Evolutionary conservation across 169 alveolate species (phyloP).

Genomic region (Fabrea salina): DNA sequence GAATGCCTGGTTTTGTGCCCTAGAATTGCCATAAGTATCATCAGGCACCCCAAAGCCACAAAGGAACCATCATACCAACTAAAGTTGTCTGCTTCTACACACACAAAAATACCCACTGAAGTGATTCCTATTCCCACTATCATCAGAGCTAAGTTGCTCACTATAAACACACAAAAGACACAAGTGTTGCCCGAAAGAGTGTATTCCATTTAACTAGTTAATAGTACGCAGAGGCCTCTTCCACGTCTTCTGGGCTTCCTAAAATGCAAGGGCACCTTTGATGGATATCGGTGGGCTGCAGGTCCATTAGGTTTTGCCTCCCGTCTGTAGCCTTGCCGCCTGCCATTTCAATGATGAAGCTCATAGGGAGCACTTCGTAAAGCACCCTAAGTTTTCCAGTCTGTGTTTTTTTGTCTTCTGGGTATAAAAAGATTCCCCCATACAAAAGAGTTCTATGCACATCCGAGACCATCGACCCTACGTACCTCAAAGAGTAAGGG

Average conservation of each 20-base stretch:
- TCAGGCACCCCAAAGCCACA: background rate
- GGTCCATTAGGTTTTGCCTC: slow-evolving; percentile 51
- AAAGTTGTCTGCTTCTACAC: background rate
- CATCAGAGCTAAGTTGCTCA: background rate
- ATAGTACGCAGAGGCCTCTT: slow-evolving; percentile 1
- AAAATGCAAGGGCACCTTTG: slow-evolving; percentile 61
- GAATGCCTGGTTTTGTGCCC: background rate
- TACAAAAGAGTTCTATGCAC: slow-evolving; percentile 68
- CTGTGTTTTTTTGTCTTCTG: slow-evolving; percentile 59
- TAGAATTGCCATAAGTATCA: background rate
- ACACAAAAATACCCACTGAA: slow-evolving; percentile 6
- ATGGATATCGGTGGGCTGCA: slow-evolving; percentile 57
- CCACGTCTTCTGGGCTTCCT: slow-evolving; percentile 57
- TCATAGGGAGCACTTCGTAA: slow-evolving; percentile 81
- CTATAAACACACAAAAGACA: background rate
- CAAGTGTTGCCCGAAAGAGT: slow-evolving; percentile 2
- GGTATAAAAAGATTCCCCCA: slow-evolving; percentile 76
- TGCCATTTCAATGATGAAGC: slow-evolving; percentile 74
- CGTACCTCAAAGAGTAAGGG: slow-evolving; percentile 53
- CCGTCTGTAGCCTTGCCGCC: slow-evolving; percentile 85
- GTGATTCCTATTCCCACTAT: slow-evolving; percentile 5
- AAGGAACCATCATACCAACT: slow-evolving; percentile 12
- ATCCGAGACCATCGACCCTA: slow-evolving; percentile 74
- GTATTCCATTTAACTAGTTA: background rate
- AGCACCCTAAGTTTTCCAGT: slow-evolving; percentile 77